Evolutionary conservation across 2,329 filamentous ascomycete genomes (phyloP), one percentile per base, ranked within the genome.

Genomic region (Colletotrichum spinosum): DNA sequence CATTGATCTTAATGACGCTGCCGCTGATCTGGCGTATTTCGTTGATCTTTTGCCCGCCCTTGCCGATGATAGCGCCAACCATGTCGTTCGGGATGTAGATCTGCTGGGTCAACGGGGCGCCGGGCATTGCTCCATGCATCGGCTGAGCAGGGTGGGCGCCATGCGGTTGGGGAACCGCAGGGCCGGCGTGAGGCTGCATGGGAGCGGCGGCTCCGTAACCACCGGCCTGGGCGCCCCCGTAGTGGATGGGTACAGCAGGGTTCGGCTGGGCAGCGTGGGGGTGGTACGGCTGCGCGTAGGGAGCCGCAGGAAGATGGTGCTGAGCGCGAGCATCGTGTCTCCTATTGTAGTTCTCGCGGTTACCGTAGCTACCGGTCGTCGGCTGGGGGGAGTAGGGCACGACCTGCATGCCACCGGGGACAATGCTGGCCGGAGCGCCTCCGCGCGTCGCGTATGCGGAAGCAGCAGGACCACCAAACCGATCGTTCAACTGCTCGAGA

Each of bases 41-140:
- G 76, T 99, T 99, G 85, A 99, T 99, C 87, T 99, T 99, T 60
- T 94, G 92, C 69, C 96, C 96, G 68, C 96, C 96, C 82, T 99
- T 99, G 74, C 96, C 96, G 72, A 99, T 99, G 73, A 99, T 99
- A 60, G 96, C 96, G 69, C 96, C 96, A 58, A 99, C 96, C 96
- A 99, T 98, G 75, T 99, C 96, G 76, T 99, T 99, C 64, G 96
- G 96, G 72, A 99, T 99, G 81, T 92, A 99, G 71, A 99, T 99
- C 80, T 99, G 96, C 80, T 99, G 96, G 3, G 96, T 99, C 74
- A 98, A 84, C 55, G 94, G 93, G 69, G 93, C 90, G 55, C 92
- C 93, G 45, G 92, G 90, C 73, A 94, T 77, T 15, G 69, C 73
- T 33, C 88, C 88, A 69, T 90, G 88, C 81, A 94, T 90, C 8